Evolutionary conservation across 441 rosid genomes (phyloP), one percentile per base, ranked within the genome.

Genomic region (Iberis amara): DNA sequence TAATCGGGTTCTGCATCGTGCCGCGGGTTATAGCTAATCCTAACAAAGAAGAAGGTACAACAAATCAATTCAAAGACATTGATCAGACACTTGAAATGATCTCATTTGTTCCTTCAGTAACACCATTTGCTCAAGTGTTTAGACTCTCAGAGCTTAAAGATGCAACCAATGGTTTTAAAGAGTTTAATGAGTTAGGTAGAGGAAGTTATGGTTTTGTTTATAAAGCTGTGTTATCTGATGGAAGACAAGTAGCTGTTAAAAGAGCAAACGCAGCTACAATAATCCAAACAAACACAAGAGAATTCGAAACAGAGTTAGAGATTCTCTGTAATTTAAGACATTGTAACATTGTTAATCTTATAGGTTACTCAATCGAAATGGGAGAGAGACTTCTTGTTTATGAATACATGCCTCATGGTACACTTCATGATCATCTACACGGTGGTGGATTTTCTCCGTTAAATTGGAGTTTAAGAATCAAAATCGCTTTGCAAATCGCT

Each of bases 121-220:
- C 81, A 11, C 59, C 79, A 2, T 79, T 59, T 27, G 84, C 96
- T 57, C 98, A 83, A 62, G 76, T 81, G 45, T 91, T 85, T 58
- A 68, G 95, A 39, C 82, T 91, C 15, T 72, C 86, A 4, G 96
- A 91, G 68, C 72, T 91, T 3, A 91, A 85, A 74, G 98, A 91
- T 40, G 95, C 87, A 1, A 87, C 98, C 3, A 82, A 87, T 50
- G 96, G 94, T 6, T 91, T 91, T 76, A 87, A 85, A 62, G 95
- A 91, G 71, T 91, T 91, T 72, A 91, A 83, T 27, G 91, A 81
- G 76, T 78, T 91, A 35, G 96, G 98, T 1, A 67, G 94, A 56
- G 96, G 96, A 68, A 87, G 87, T 72, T 87, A 77, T 36, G 94
- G 98, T 39, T 91, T 91, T 24, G 98, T 87, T 57, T 91, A 85